Percentiles rank a stretch among this genome's conserved stretches.
phyloP scores from a whole-genome alignment of 176 grass and related monocot genomes.

The Rhynchospora tenuis region DNA sequence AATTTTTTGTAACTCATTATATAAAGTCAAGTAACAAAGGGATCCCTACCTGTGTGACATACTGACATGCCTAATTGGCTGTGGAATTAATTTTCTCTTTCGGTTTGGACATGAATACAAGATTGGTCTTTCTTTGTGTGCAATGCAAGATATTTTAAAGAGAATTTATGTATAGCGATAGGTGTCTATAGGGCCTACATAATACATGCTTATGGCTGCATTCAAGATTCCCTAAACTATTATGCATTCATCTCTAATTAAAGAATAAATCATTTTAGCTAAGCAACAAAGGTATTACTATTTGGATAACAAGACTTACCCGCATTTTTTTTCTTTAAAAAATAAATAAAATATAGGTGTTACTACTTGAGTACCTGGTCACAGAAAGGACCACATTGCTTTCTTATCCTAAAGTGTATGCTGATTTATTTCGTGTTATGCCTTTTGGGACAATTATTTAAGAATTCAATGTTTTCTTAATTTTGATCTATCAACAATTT shows the following conservation, averaged over 20 bases:
- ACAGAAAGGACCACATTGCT: no score
- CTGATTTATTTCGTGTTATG: no score
- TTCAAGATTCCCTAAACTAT: background rate
- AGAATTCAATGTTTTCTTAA: no score
- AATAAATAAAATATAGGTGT: no score
- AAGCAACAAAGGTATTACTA: background rate
- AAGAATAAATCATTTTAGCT: background rate
- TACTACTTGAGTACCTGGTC: no score
- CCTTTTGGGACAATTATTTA: no score
- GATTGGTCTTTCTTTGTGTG: constrained; percentile 26
- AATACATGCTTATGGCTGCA: background rate
- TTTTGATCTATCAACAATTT: no score
- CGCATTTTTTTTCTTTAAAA: no score
- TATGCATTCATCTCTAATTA: background rate
- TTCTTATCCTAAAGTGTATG: no score
- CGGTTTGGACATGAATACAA: background rate
- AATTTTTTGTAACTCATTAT: no score
- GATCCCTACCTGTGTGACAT: background rate
- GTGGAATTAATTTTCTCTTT: constrained; percentile 13
- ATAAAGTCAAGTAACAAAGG: background rate
- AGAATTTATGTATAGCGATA: background rate
- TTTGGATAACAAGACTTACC: background rate
- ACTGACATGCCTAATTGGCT: background rate
- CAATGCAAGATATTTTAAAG: constrained; percentile 24
- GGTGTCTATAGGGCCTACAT: background rate